Base-by-base conservation (phyloP, 331 rosid genomes). In the Saraca asoca region DNA sequence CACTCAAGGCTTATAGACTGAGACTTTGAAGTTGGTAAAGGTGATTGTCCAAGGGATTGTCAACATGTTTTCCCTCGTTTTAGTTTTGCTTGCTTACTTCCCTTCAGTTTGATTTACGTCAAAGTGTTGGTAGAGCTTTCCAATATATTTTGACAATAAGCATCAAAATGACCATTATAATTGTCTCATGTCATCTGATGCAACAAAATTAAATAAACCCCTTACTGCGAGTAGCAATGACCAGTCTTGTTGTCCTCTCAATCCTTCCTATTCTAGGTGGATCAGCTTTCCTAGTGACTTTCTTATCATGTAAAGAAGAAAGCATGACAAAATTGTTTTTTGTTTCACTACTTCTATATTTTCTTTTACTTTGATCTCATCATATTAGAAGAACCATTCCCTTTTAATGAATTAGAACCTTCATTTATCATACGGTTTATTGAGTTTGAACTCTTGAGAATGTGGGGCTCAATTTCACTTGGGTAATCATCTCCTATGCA, bases 41-140 rank as follows among this genome's bases (percentile, higher is more conserved):
- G 98, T 81, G 98, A 93, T 90, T 84, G 83, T 85, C 97, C 98
- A 77, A 81, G 80, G 90, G 91, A 77, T 80, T 97, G 97, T 83
- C 96, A 93, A 79, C 98, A 93, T 97, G 98, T 93, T 85, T 76
- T 83, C 69, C 76, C 79, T 83, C 64, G 18, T 64, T 66, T 48
- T 75, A 46, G 69, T 56, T 52, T 67, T 57, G 10, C 3, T 37
- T 17, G 42, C 58, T 69, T 78, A 53, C 43, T 77, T 68, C 69
- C 44, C 58, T 31, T 17, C 34, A 55, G 51, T 19, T 43, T 46
- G 19, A 13, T 7, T 43, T 42, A 18, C 54, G 19, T 49, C 60
- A 9, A 71, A 39, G 7, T 46, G 17, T 52, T 44, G 44, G 38
- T 24, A 48, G 49, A 62, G 19, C 20, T 62, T 68, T 15, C 39